These are phyloP conservation scores for Dentipellis sp. DNA, from an alignment of 768 basidiomycete genomes.

Conservation along the genomic window DNA sequence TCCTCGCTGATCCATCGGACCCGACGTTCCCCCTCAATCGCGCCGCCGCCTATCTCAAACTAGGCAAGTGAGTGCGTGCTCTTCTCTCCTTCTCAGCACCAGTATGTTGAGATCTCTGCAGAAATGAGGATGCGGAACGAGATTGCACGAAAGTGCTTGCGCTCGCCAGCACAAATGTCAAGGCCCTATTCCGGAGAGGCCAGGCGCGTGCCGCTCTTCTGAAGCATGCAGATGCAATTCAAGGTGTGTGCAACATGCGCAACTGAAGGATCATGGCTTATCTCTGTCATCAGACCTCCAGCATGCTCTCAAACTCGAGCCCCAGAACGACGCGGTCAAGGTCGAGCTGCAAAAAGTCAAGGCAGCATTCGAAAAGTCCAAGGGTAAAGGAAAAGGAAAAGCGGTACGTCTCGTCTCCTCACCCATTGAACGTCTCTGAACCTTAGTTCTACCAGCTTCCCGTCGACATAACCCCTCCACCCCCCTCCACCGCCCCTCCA, in stretches of 20 bases:
- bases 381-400: constrained; percentile 21
- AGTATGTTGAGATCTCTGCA: not conserved
- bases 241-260: constrained; percentile 34
- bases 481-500: constrained; percentile 13
- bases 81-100: not conserved
- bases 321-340: constrained; percentile 51
- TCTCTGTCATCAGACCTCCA: constrained; percentile 42
- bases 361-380: constrained; percentile 23
- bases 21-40: constrained; percentile 81
- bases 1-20: constrained; percentile 60
- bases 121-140: constrained; percentile 14
- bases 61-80: constrained; percentile 74
- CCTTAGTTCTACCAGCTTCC: not conserved
- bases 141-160: constrained; percentile 59
- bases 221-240: constrained; percentile 46
- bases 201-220: constrained; percentile 58
- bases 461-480: not conserved
- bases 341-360: constrained; percentile 50
- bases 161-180: constrained; percentile 53
- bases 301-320: constrained; percentile 50
- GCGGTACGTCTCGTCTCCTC: constrained; percentile 6
- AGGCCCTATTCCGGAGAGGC: constrained; percentile 70
- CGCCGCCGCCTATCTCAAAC: constrained; percentile 86
- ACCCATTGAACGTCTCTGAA: constrained; percentile 7
- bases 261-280: constrained; percentile 1